Percentiles rank a stretch among this genome's conserved stretches.
Conservation (phyloP, 768 basidiomycete species). For the Auriscalpium microsporum region DNA sequence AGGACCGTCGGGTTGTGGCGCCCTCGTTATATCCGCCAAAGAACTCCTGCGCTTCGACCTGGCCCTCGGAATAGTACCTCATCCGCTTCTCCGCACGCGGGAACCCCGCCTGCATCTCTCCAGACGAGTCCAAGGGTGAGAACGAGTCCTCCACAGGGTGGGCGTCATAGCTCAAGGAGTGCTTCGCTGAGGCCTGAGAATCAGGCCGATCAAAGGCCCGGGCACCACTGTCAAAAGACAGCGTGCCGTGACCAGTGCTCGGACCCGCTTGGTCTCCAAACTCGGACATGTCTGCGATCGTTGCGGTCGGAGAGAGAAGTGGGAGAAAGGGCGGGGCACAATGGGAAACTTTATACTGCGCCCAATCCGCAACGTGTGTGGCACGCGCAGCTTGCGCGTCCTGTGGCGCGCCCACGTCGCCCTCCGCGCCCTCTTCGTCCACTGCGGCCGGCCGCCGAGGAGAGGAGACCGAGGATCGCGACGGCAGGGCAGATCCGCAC, state of each 20-base stretch:
- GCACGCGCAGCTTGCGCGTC: neutral
- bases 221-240: neutral
- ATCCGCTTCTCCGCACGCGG: too few species aligned
- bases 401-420: constrained; percentile 2
- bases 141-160: too few species aligned
- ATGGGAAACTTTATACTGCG: neutral
- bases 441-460: neutral
- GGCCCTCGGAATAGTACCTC: too few species aligned
- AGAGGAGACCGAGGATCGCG: constrained; percentile 7
- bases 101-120: too few species aligned
- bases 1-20: too few species aligned
- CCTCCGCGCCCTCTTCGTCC: constrained; percentile 2
- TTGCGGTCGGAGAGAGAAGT: neutral
- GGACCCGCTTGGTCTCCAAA: neutral
- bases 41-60: too few species aligned
- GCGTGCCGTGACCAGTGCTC: neutral
- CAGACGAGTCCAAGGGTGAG: too few species aligned
- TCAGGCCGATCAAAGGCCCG: neutral
- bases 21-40: too few species aligned
- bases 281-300: neutral
- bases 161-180: too few species aligned
- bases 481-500: constrained; percentile 7
- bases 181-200: too few species aligned
- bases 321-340: neutral
- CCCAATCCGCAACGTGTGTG: neutral